Conservation (phyloP, 2,329 filamentous ascomycete species). For the Pseudogymnoascus sp. region DNA sequence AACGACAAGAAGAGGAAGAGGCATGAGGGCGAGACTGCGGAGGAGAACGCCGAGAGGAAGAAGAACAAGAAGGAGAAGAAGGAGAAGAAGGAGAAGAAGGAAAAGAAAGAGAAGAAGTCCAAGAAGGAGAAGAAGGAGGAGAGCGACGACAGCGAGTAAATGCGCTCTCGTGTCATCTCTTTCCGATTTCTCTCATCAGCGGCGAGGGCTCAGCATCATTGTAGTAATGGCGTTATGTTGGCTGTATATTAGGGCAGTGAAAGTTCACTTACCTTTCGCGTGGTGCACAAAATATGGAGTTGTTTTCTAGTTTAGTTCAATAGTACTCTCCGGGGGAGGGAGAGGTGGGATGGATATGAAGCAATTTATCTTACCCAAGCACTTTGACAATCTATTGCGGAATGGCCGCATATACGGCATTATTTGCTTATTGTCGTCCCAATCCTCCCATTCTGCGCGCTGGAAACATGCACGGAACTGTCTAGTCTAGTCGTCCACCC, state of each 20-base stretch:
- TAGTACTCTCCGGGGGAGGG: not conserved
- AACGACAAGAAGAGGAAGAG: slow-evolving; percentile 70
- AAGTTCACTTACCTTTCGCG: slow-evolving; percentile 8
- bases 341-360: slow-evolving; percentile 4
- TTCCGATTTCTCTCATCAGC: slow-evolving; percentile 5
- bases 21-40: slow-evolving; percentile 66
- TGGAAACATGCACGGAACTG: not conserved
- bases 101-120: slow-evolving; percentile 39
- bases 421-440: not conserved
- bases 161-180: slow-evolving; percentile 12
- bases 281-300: slow-evolving; percentile 8
- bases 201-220: slow-evolving; percentile 8
- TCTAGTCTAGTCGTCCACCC: too few relatives aligned
- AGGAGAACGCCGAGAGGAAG: slow-evolving; percentile 49
- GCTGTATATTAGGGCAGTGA: slow-evolving; percentile 8
- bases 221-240: slow-evolving; percentile 7
- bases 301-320: slow-evolving; percentile 7
- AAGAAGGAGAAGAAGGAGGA: slow-evolving; percentile 28
- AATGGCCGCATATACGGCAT: not conserved
- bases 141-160: slow-evolving; percentile 39
- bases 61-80: slow-evolving; percentile 44
- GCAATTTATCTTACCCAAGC: not conserved
- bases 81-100: slow-evolving; percentile 44
- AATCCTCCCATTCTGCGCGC: not conserved
- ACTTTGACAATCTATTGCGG: not conserved